Evolutionary conservation across 768 basidiomycete species (phyloP), one percentile per base, ranked within the genome.

Genomic region (Leccinellum luteum): DNA sequence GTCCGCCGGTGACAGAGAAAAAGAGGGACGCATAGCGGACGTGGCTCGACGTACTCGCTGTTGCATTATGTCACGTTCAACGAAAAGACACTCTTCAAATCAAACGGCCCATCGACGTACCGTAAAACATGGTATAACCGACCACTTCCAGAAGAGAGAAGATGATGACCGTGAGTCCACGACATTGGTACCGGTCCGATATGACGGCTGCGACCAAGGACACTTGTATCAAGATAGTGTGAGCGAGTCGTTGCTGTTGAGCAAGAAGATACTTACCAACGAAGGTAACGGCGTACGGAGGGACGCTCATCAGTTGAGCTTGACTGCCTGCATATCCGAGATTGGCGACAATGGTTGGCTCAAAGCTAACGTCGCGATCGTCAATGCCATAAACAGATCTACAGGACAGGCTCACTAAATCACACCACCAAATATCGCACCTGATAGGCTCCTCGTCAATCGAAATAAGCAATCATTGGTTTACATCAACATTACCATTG

Each of bases 51-150:
- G 44, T 47, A 15, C 44, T 47, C 15, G 21, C 44, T 47, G 44
- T 6, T 4, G 4, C 6, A 41, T 41, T 19, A 21, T 21, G 1
- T 12, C 13, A 25, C 44, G 44, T 7, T 15, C 19, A 47, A 10
- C 44, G 15, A 14, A 25, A 25, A n/a, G 6, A 2, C 23, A 45
- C 13, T 4, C 44, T 45, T 23, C 12, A 15, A 41, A 6, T 41
- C n/a, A 19, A 45, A 25, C 1, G 7, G 0, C 7, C 6, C n/a
- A 1, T 17, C 23, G 23, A 60, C 78, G 34, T 61, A 83, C 84
- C 76, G 38, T 82, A 73, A 70, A 80, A 85, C 69, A 85, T 76
- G 8, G 71, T 65, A 62, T 84, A 85, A 2, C 86, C 85, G 15
- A 80, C 75, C n/a, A 78, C 60, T 50, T 73, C 70, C 3, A 82